Evolutionary conservation across 139 green algal species (phyloP), one percentile per base, ranked within the genome.

Genomic region (Spirogloea muscicola): DNA sequence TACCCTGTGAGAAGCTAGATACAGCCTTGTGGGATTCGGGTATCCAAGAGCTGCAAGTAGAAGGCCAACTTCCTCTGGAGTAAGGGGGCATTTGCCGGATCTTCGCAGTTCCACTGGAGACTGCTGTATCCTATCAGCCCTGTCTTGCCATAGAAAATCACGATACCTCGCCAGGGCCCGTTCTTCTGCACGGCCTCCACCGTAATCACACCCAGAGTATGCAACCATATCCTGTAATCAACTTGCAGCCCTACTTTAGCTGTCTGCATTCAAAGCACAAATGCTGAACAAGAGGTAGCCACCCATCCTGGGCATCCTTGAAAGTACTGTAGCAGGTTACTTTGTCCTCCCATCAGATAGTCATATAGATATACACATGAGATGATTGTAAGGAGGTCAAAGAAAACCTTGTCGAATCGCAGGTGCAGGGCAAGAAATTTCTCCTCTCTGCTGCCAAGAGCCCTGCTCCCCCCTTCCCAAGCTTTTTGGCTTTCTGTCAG

Each of bases 151-250:
- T 33, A 63, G 39, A 66, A 48, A 72, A 4, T 43, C 3, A 5
- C 72, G 67, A 40, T 80, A 80, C 31, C 60, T 33, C 27, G 29
- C 25, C 46, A 80, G 60, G 33, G 37, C 13, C 16, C 43, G 9
- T 16, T 27, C 4, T 51, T 80, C 62, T 18, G n/a, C 16, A 34
- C 33, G 25, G 41, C 63, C 65, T 21, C 68, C 72, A 4, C 72
- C 72, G 34, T 68, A 80, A 34, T 80, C 62, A 16, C 72, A 80
- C 60, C 31, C 4, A 5, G 72, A 80, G 37, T 80, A 63, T 10
- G 72, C 72, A n/a, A 78, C 60, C 71, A 79, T 79, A 44, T 79
- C 71, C 68, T 74, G 64, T 31, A n/a, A n/a, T n/a, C n/a, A n/a
- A n/a, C n/a, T n/a, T n/a, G n/a, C n/a, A n/a, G n/a, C n/a, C n/a